Conservation (phyloP, 257 asterid species). For the Fraxinus anomala region DNA sequence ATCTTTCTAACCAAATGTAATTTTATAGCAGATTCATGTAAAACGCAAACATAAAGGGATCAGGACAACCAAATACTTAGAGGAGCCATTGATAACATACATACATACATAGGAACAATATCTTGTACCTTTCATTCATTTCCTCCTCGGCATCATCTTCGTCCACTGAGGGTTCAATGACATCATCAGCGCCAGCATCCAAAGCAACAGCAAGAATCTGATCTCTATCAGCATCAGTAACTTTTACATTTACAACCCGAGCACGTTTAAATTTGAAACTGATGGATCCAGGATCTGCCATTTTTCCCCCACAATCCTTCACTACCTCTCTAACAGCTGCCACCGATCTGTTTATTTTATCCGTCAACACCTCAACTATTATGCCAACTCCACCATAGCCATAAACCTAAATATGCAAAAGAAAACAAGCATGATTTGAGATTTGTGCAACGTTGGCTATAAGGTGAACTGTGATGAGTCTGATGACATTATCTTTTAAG, state of each 20-base stretch:
- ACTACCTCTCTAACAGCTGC: conserved; percentile 70
- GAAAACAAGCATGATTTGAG: not conserved
- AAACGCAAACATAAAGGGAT: not conserved
- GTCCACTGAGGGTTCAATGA: conserved; percentile 68
- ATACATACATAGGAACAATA: not conserved
- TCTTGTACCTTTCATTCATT: conserved; percentile 56
- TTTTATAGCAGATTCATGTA: not conserved
- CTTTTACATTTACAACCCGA: conserved; percentile 73
- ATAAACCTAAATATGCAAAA: conserved; percentile 57
- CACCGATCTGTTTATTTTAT: conserved; percentile 80
- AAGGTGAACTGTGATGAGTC: not conserved
- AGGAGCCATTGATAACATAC: not conserved
- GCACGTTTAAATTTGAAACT: conserved; percentile 85
- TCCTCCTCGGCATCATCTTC: conserved; percentile 69
- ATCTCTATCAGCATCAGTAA: conserved; percentile 65
- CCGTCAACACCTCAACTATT: conserved; percentile 80
- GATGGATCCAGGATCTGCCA: conserved; percentile 96
- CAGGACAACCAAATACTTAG: not conserved
- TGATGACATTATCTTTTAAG: not conserved
- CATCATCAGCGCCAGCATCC: conserved; percentile 92
- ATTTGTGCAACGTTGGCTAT: not conserved
- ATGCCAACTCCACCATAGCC: conserved; percentile 96
- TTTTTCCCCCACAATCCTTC: conserved; percentile 83
- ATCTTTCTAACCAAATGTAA: not conserved
- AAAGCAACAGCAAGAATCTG: conserved; percentile 75